These are phyloP conservation scores for Coemansia sp. DNA, from an alignment of 371 early-diverging fungal genomes.

Conservation along the genomic window DNA sequence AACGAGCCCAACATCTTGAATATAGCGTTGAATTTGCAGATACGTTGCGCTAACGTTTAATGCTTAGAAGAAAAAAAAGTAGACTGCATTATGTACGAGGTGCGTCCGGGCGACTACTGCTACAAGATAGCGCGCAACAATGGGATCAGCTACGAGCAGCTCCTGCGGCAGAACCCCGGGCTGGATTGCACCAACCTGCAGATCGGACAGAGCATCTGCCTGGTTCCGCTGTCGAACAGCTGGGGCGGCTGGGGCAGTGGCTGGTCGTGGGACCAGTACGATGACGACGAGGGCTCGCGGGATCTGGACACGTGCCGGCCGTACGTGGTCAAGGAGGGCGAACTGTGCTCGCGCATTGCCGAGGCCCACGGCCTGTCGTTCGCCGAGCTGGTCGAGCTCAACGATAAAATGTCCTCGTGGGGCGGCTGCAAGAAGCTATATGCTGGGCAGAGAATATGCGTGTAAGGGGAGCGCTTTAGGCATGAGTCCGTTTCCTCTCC, in stretches of 20 bases:
- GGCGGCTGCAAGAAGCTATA: constrained; percentile 20
- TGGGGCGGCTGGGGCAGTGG: neutral
- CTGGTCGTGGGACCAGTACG: neutral
- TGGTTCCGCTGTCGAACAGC: constrained; percentile 18
- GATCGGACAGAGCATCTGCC: constrained; percentile 33
- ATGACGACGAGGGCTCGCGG: neutral
- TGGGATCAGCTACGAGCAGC: constrained; percentile 27
- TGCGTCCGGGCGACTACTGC: constrained; percentile 43
- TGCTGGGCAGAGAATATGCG: constrained; percentile 30
- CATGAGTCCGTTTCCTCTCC: neutral
- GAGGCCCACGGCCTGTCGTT: constrained; percentile 10
- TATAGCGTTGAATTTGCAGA: too few relatives aligned
- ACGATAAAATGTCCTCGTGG: constrained; percentile 15
- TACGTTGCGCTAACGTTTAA: too few relatives aligned
- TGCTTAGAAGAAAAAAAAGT: too few relatives aligned
- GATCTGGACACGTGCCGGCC: constrained; percentile 7
- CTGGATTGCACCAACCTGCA: constrained; percentile 27
- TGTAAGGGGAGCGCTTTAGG: neutral
- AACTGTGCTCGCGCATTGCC: constrained; percentile 32
- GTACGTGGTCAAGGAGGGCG: constrained; percentile 30
- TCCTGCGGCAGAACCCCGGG: constrained; percentile 40
- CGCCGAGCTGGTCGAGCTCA: constrained; percentile 13
- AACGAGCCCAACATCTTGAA: too few relatives aligned
- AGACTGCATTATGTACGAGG: constrained; percentile 45
- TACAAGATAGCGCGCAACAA: constrained; percentile 37